Percentiles rank a stretch among this genome's conserved stretches.
Evolutionary conservation across 2,329 filamentous ascomycete species (phyloP).

Genomic region (Exophiala aquamarina): DNA sequence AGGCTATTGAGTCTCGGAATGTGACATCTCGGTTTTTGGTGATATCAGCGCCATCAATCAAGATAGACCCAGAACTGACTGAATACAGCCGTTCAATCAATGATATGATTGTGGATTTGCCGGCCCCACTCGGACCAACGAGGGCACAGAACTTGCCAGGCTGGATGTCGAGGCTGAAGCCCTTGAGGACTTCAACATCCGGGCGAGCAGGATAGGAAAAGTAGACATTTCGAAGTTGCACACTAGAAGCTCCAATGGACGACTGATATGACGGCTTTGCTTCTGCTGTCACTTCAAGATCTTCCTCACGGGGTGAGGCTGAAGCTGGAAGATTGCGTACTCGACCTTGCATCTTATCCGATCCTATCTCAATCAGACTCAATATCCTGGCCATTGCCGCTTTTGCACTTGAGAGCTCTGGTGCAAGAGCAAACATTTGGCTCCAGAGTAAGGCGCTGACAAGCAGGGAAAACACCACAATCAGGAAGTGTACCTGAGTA

Average conservation of each 20-base stretch:
- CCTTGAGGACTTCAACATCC: conserved; percentile 53
- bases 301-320: conserved; percentile 20
- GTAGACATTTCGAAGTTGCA: conserved; percentile 59
- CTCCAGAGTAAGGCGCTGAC: conserved; percentile 72
- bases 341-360: conserved; percentile 31
- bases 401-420: conserved; percentile 69
- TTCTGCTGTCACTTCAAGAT: conserved; percentile 28
- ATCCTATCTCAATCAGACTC: conserved; percentile 40
- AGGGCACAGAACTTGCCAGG: conserved; percentile 56
- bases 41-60: conserved; percentile 79
- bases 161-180: conserved; percentile 55
- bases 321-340: neutral
- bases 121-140: conserved; percentile 86
- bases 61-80: conserved; percentile 72
- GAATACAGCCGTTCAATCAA: conserved; percentile 94
- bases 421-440: conserved; percentile 72
- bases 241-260: conserved; percentile 42
- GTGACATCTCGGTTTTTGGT: conserved; percentile 61
- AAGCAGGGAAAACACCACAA: conserved; percentile 69
- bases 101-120: conserved; percentile 89
- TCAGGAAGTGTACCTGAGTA: conserved; percentile 69
- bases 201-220: conserved; percentile 66
- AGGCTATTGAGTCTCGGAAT: conserved; percentile 76
- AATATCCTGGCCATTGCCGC: conserved; percentile 60
- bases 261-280: conserved; percentile 18